Base-by-base conservation (phyloP, 768 basidiomycete genomes). In the Auricularia cornea region DNA sequence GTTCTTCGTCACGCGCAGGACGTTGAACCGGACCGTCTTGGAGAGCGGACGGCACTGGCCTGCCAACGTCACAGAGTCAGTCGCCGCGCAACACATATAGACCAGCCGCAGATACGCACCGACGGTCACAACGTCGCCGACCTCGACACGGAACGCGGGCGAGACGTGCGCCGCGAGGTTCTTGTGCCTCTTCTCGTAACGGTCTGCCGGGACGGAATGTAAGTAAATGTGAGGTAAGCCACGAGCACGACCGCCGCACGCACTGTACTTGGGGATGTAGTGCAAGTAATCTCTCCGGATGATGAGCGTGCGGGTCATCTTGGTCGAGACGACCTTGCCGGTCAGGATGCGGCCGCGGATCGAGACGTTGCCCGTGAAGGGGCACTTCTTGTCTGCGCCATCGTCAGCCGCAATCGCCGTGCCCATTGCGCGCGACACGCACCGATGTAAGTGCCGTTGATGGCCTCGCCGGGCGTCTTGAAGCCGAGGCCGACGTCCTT, bases 11-110 rank as follows among this genome's bases (percentile, higher is more conserved):
- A 99, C 96, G 72, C 95, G 90, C 74, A 98, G 78, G 64, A 99
- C 97, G 79, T 99, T 99, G 89, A 99, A 99, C 60, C 97, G 92
- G 72, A 98, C 93, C 35, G 96, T 98, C 80, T 99, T 99, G 66
- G 97, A 98, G 72, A 98, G 79, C 70, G 97, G 97, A 75, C 97
- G 90, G 83, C 97, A 99, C 86, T 99, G 97, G 38, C 94, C 94
- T 94, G 70, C 54, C 64, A n/a, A n/a, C n/a, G n/a, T n/a, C n/a
- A 33, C 31, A 20, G 51, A 30, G 16, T 67, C 59, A 70, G 63
- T 60, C 31, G 5, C 52, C 11, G 29, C 48, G 20, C 14, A 33
- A 10, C n/a, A 20, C 26, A 40, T 26, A 14, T 48, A 63, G 26
- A 65, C 18, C 38, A 28, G 0, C 57, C 63, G 10, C 28, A 33